Conservation (phyloP, 2,329 filamentous ascomycete genomes). For the Thelonectria rubi region DNA sequence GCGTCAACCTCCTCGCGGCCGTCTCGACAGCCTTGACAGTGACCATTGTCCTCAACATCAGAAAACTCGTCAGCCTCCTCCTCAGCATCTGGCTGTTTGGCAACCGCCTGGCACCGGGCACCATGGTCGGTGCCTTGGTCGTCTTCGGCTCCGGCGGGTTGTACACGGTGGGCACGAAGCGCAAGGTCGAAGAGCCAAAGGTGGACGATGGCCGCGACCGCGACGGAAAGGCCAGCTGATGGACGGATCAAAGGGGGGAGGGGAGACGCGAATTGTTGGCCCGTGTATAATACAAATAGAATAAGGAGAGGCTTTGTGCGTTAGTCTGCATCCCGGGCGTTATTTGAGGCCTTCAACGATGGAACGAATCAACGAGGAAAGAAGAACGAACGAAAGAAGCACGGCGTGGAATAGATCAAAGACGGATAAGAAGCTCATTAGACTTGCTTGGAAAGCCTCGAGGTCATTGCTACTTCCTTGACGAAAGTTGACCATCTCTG, state of each 20-base stretch:
- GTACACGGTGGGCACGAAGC: conserved; percentile 78
- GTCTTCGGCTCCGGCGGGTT: conserved; percentile 92
- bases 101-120: conserved; percentile 79
- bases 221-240: conserved; percentile 34
- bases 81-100: conserved; percentile 95
- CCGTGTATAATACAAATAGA: conserved; percentile 19
- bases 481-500: not conserved
- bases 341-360: not conserved
- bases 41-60: conserved; percentile 93
- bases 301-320: conserved; percentile 18
- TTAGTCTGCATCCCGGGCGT: not conserved
- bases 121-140: conserved; percentile 80
- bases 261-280: not conserved
- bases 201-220: conserved; percentile 12
- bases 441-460: not conserved
- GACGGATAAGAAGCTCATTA: not conserved
- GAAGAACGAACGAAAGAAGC: not conserved
- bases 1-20: conserved; percentile 92
- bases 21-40: conserved; percentile 92
- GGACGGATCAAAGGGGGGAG: not conserved
- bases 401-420: not conserved
- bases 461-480: not conserved
- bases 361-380: conserved; percentile 4
- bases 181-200: conserved; percentile 31
- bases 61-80: conserved; percentile 90